Evolutionary conservation across 176 grass and related monocot species (phyloP), one percentile per base, ranked within the genome.

Genomic region (Musa troglodytarum): DNA sequence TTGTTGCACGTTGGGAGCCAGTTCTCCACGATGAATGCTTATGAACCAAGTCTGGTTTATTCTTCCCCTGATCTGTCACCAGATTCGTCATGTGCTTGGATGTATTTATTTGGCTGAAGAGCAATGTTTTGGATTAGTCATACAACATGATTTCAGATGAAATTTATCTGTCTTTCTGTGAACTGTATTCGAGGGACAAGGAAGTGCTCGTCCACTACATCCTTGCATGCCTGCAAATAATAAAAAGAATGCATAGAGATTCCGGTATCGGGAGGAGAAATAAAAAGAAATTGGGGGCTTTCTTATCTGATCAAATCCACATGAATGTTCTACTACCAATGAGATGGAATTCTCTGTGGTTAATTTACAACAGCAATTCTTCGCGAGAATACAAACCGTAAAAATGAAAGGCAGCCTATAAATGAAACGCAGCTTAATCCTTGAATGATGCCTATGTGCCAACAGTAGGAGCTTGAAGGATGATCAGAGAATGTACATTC

Each of bases 381-480:
- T n/a, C 19, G 26, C 17, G 26, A 75, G 58, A 13, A 68, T 50
- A 71, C 81, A 74, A 85, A 86, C 85, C 88, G 88, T 82, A 81
- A 22, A 22, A 22, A 72, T 75, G 86, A 87, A 88, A 85, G 81
- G 90, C 87, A 89, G 88, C 86, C 82, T 89, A 75, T 88, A 78
- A 75, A 78, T 77, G 81, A 88, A 83, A 85, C 78, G 85, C 86
- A 83, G 90, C 86, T 93, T 90, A 89, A 71, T 43, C 6, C 34
- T 43, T 43, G 34, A 6, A 43, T 43, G 34, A 43, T 43, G 34
- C 6, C 6, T 5, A 43, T 43, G 6, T 43, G 34, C 34, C 34
- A 17, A 66, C 9, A 13, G 20, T 20, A 72, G 14, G 34, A 43
- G 0, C 34, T 5, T 11, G 19, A 21, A 75, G 14, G 25, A n/a